Evolutionary conservation across 2,329 filamentous ascomycete species (phyloP), one percentile per base, ranked within the genome.

Genomic region (Colletotrichum tabaci): DNA sequence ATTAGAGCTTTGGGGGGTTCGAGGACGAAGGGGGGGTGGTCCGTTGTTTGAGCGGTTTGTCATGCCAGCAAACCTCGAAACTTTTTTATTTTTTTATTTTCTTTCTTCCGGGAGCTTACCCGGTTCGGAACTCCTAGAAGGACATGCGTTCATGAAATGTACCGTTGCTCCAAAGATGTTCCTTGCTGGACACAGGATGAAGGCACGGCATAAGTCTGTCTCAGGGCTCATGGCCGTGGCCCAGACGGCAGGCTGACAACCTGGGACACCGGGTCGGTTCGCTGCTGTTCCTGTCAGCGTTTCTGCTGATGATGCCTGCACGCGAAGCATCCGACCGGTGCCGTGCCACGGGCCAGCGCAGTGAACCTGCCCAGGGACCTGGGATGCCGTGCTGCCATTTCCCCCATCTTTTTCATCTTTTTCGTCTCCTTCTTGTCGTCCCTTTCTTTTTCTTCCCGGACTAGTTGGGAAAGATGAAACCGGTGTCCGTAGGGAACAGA

Each of bases 391-490:
- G 57, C 63, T 38, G 50, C 50, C 26, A 4, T 26, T 26, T 4
- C 26, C 26, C 26, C 26, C 26, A 26, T 26, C 26, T 26, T 26
- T 26, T 26, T 26, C 26, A 26, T 26, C 26, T 26, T 26, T 26
- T 26, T 26, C 26, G 26, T 26, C 26, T 26, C 4, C 26, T 26
- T 26, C 26, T 26, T 26, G 26, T 26, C 26, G 26, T 26, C 26
- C 26, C 26, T 26, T 26, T 26, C 26, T 26, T 26, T 26, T 53
- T 26, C 8, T 53, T 49, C 46, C 15, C 55, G 49, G 49, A 61
- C 66, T 50, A 71, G 67, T 57, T 44, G 50, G 61, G 42, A 61
- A 50, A 47, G 63, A 49, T 71, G 67, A 71, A 71, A 71, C 67
- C 50, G 56, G 67, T 57, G 49, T 61, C 35, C 57, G 61, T 64